A percentile compares a stretch with the other conserved stretches of the same genome.
Evolutionary conservation across 495 filamentous ascomycete genomes (phyloP).

Genomic region (Penicillium herquei): DNA sequence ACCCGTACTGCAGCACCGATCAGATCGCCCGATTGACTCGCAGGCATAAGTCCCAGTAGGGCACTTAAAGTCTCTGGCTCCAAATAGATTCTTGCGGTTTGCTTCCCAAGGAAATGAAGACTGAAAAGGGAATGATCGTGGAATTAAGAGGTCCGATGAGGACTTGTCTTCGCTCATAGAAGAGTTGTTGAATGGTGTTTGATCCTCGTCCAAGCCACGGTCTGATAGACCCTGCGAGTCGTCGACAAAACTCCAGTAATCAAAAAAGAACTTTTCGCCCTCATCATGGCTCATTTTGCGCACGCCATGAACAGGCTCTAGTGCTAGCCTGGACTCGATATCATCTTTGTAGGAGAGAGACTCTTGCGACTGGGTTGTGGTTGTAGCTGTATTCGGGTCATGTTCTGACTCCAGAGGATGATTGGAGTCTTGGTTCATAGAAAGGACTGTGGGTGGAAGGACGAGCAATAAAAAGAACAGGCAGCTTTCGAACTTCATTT

Average conservation of each 20-base stretch:
- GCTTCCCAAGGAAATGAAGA: slow-evolving; percentile 31
- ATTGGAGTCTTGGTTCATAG: background rate
- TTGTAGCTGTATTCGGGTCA: too few relatives aligned
- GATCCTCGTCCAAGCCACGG: background rate
- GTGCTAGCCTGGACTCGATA: slow-evolving; percentile 15
- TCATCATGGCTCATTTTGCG: slow-evolving; percentile 80
- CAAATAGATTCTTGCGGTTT: slow-evolving; percentile 1
- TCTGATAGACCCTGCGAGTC: slow-evolving; percentile 14
- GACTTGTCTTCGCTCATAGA: background rate
- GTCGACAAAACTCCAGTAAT: slow-evolving; percentile 56
- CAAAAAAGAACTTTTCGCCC: slow-evolving; percentile 78
- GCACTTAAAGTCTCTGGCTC: slow-evolving; percentile 63
- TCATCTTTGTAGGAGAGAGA: slow-evolving; percentile 19
- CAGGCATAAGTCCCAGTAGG: slow-evolving; percentile 69
- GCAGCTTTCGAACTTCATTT: too few relatives aligned
- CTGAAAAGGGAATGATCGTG: slow-evolving; percentile 31
- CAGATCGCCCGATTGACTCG: slow-evolving; percentile 62
- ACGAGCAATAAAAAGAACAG: too few relatives aligned
- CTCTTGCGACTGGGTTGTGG: background rate
- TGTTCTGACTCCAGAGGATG: background rate
- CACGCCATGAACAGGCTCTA: slow-evolving; percentile 37
- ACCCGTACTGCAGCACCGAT: slow-evolving; percentile 70
- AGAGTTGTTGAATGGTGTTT: background rate
- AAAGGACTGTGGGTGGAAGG: too few relatives aligned
- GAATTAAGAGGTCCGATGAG: slow-evolving; percentile 12